Base-by-base conservation (phyloP, 768 basidiomycete genomes). In the Suillus sp. region DNA sequence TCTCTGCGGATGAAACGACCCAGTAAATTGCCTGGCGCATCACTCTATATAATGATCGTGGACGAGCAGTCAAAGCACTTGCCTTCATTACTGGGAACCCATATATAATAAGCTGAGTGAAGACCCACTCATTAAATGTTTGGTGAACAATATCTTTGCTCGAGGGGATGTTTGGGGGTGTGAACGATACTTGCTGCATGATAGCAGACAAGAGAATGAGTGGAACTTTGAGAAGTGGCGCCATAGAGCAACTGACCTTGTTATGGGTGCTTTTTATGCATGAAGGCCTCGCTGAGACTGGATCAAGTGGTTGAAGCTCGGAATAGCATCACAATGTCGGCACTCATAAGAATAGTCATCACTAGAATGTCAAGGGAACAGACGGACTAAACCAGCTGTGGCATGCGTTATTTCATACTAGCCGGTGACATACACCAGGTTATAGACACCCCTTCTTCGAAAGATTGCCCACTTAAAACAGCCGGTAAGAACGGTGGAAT, bases 141-240 rank as follows among this genome's bases (percentile, higher is more conserved):
- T n/a, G 30, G 13, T 16, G 10, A 11, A 64, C 69, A 59, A 81
- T 78, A 35, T 74, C 72, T 50, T 68, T 64, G 10, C 66, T 59
- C 4, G 80, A 78, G 7, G 81, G 80, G n/a, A 79, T 77, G 43
- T 80, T 71, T 18, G 83, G 83, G 61, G 83, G 79, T 1, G 83
- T 83, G 7, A 76, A 69, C 20, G 80, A 75, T 20, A 76, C 69
- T 18, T 80, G 79, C 5, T 81, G 62, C 20, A 75, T 79, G 45
- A 77, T 64, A 71, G 79, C 78, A 47, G 80, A 78, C 34, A 77
- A 69, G 32, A 81, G 63, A 47, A 81, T 74, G 65, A 77, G 78
- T 14, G 80, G 78, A 62, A 83, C 71, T 66, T 78, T 80, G 43
- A 80, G 50, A 38, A 79, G 66, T 32, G 75, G 68, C 1, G 4